A percentile compares a stretch with the other conserved stretches of the same genome.
These are phyloP conservation scores for Chaetomium sp. DNA, from an alignment of 2,329 filamentous ascomycete species.

Conservation along the genomic window DNA sequence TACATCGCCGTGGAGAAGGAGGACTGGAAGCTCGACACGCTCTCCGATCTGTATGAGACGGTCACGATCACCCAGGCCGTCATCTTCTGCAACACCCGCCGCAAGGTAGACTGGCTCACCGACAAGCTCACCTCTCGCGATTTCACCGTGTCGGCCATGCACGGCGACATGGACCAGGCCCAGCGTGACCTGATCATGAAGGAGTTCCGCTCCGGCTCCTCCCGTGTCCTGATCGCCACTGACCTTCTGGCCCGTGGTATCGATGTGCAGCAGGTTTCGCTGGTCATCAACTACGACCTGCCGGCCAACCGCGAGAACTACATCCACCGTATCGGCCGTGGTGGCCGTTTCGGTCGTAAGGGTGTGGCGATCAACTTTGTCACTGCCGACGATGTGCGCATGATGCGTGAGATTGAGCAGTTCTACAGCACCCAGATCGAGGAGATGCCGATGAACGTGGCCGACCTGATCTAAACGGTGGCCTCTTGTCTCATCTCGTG, in stretches of 20 bases:
- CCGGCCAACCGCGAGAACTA: constrained; percentile 99
- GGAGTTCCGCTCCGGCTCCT: constrained; percentile 98
- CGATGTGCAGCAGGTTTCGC: constrained; percentile 97
- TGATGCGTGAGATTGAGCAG: constrained; percentile 99
- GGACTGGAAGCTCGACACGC: constrained; percentile 99
- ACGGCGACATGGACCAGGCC: constrained; percentile 97
- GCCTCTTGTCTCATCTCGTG: constrained; percentile 3
- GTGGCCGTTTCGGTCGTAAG: constrained; percentile 99
- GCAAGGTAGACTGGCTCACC: constrained; percentile 99
- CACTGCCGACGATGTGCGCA: constrained; percentile 96
- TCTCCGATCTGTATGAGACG: constrained; percentile 98
- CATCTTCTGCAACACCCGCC: constrained; percentile 99
- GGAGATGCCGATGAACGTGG: constrained; percentile 98
- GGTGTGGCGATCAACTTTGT: constrained; percentile 99
- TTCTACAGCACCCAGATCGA: constrained; percentile 99
- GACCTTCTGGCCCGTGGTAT: constrained; percentile 98
- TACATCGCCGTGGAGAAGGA: constrained; percentile 99
- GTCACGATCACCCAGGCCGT: constrained; percentile 99
- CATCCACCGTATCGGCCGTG: constrained; percentile 99
- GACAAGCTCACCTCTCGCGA: constrained; percentile 98
- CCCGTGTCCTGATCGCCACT: constrained; percentile 96
- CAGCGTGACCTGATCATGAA: constrained; percentile 99
- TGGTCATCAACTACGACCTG: constrained; percentile 99
- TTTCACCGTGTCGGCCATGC: constrained; percentile 99
- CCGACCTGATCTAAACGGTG: constrained; percentile 60